Evolutionary conservation across 345 rosid species (phyloP), one percentile per base, ranked within the genome.

Genomic region (Excoecaria cochinchinensis): DNA sequence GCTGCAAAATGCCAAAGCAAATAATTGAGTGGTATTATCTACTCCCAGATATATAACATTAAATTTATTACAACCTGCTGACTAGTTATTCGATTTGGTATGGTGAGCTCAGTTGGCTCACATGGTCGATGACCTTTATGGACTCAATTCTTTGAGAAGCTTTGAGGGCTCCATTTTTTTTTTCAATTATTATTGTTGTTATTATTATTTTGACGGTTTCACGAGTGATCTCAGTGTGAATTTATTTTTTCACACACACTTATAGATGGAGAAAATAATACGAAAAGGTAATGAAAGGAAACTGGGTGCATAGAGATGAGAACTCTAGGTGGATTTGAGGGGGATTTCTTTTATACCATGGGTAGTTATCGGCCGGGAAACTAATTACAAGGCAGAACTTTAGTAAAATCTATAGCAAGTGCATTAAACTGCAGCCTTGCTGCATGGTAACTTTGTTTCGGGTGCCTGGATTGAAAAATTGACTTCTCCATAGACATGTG

Each of bases 81-180:
- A 72, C 44, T 31, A 66, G 67, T 19, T 44, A 24, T 13, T 46
- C 17, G 47, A 71, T 57, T 59, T 67, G 53, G 56, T 72, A 22
- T 59, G 42, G 21, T 60, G 19, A 52, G 15, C 25, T 70, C 47
- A 53, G 46, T 51, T 16, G 21, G 56, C 72, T 53, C 61, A 70
- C 16, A 70, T 70, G 73, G 73, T 70, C 8, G 42, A 31, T 46
- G 51, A 68, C 57, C 71, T 24, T 68, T 57, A 6, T 55, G 56
- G 21, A 6, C 22, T 71, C 9, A 25, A 31, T 16, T 19, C 55
- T 44, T 22, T 58, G 21, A 44, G 52, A n/a, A 57, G 75, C 42
- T 16, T 42, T 58, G 38, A 4, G 9, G 57, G 40, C 19, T 19
- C 6, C 15, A n/a, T 25, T 44, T 1, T 15, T 42, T 21, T 7